These are phyloP conservation scores for Aschersonia sp. DNA, from an alignment of 2,329 filamentous ascomycete species.

Conservation along the genomic window DNA sequence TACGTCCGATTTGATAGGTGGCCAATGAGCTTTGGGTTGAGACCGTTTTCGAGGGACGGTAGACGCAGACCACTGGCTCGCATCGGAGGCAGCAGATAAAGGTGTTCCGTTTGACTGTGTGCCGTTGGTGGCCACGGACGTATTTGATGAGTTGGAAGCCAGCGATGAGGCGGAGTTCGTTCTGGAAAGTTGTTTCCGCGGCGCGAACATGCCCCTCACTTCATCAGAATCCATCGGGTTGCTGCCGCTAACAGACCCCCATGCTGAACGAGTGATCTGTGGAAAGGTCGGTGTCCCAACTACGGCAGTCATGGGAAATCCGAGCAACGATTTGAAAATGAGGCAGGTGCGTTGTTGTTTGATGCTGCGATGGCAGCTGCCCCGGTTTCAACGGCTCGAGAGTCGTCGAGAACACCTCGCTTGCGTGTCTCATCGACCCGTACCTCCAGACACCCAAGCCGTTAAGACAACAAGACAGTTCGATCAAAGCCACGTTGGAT, in stretches of 20 bases:
- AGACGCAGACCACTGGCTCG: slow-evolving; percentile 35
- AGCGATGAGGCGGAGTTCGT: slow-evolving; percentile 86
- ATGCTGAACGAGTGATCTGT: slow-evolving; percentile 50
- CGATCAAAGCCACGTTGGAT: too few species aligned
- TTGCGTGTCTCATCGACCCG: background rate
- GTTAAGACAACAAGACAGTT: too few species aligned
- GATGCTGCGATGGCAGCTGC: too few species aligned
- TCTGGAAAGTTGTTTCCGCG: slow-evolving; percentile 74
- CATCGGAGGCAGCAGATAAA: slow-evolving; percentile 29
- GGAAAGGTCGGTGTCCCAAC: slow-evolving; percentile 50
- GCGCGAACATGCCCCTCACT: slow-evolving; percentile 75
- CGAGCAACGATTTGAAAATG: slow-evolving; percentile 8
- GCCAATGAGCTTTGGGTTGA: slow-evolving; percentile 36
- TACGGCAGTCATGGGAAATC: slow-evolving; percentile 50
- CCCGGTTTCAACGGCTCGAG: background rate
- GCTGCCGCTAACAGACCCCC: slow-evolving; percentile 43
- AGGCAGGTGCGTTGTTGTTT: background rate
- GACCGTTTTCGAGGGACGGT: slow-evolving; percentile 35
- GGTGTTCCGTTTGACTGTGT: slow-evolving; percentile 48
- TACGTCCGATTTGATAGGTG: slow-evolving; percentile 29
- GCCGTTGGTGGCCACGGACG: slow-evolving; percentile 48
- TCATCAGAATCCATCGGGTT: slow-evolving; percentile 72
- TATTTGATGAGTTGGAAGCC: slow-evolving; percentile 47
- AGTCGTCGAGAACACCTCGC: background rate
- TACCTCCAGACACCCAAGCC: background rate